Evolutionary conservation across 441 rosid species (phyloP).

Genomic region (Eruca vesicaria): DNA sequence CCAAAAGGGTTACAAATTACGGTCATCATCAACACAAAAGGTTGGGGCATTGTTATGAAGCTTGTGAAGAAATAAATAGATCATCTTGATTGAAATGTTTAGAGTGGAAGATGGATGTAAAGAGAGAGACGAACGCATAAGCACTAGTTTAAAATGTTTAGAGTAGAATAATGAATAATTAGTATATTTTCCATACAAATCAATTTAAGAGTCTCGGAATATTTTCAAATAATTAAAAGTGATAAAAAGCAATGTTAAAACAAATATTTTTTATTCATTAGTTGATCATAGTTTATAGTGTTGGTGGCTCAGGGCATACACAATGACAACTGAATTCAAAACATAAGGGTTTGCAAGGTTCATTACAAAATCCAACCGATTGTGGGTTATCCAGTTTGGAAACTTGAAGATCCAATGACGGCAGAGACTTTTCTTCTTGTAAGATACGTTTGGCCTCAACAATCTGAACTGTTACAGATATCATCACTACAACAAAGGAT

Average conservation of each 20-base stretch:
- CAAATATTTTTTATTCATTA: not conserved
- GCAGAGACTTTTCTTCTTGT: constrained; percentile 1
- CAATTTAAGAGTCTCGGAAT: not conserved
- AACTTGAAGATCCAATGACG: not conserved
- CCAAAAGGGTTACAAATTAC: constrained; percentile 36
- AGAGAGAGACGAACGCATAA: no score
- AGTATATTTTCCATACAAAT: not conserved
- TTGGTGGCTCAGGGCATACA: not conserved
- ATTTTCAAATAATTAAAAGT: not conserved
- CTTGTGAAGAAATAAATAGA: constrained; percentile 42
- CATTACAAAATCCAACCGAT: not conserved
- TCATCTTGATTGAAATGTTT: no score
- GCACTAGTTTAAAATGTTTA: not conserved
- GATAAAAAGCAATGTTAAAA: not conserved
- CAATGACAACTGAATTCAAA: not conserved
- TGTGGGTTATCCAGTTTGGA: not conserved
- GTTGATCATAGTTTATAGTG: not conserved
- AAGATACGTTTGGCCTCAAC: constrained; percentile 24
- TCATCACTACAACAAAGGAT: not conserved
- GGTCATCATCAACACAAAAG: constrained; percentile 25
- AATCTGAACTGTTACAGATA: not conserved
- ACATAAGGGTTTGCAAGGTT: constrained; percentile 13
- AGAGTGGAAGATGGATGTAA: not conserved
- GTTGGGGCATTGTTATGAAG: constrained; percentile 48
- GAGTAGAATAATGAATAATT: not conserved